These are phyloP conservation scores for Myxozyma udenii DNA, from an alignment of 805 yeast genomes.

Conservation along the genomic window DNA sequence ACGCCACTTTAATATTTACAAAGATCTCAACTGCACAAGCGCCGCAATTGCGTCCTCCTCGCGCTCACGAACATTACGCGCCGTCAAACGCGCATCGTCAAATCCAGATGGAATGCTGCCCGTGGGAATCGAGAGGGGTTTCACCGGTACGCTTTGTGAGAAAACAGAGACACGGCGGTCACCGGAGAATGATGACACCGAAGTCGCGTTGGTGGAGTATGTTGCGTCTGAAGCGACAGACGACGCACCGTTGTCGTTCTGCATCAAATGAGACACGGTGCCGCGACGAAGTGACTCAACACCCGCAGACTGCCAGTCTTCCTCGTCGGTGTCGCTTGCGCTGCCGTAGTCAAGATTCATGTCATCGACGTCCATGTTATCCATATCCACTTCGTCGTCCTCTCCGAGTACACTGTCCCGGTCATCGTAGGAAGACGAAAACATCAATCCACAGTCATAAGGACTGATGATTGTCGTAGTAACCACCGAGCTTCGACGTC, in stretches of 20 bases:
- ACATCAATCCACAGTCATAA: slow-evolving; percentile 28
- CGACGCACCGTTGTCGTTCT: slow-evolving; percentile 6
- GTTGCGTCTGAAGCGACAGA: slow-evolving; percentile 20
- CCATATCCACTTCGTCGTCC: slow-evolving; percentile 15
- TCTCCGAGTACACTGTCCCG: slow-evolving; percentile 8
- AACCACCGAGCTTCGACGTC: slow-evolving; percentile 26
- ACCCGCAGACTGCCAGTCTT: slow-evolving; percentile 92
- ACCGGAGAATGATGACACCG: slow-evolving; percentile 13
- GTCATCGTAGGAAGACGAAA: slow-evolving; percentile 25
- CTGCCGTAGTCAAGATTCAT: slow-evolving; percentile 11
- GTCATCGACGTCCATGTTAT: slow-evolving; percentile 17
- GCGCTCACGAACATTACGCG: slow-evolving; percentile 6
- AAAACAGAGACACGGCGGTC: slow-evolving; percentile 5
- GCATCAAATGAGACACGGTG: slow-evolving; percentile 14
- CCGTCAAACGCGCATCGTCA: background rate
- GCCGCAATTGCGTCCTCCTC: slow-evolving; percentile 32
- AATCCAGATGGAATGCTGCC: slow-evolving; percentile 3
- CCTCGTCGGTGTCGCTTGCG: slow-evolving; percentile 82
- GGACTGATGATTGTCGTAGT: slow-evolving; percentile 27
- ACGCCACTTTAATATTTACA: slow-evolving; percentile 23
- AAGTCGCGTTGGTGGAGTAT: slow-evolving; percentile 11
- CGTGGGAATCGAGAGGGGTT: background rate
- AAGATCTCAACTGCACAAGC: slow-evolving; percentile 30
- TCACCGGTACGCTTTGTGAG: slow-evolving; percentile 17
- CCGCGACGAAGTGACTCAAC: slow-evolving; percentile 57